These are phyloP conservation scores for Emergomyces orientalis DNA, from an alignment of 2,329 filamentous ascomycete species.

Conservation along the genomic window DNA sequence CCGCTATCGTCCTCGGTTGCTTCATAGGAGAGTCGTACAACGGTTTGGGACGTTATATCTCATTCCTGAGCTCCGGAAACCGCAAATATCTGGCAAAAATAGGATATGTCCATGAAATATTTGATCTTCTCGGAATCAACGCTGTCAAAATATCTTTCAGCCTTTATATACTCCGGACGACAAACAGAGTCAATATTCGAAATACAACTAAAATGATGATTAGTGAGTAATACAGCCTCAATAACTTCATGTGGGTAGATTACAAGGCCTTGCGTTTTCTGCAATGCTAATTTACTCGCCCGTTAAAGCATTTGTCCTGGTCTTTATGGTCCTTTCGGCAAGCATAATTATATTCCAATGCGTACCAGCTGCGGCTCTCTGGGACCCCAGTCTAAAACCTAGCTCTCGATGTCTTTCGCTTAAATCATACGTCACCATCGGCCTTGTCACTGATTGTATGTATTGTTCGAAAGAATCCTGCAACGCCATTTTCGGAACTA, in stretches of 20 bases:
- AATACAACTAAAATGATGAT: constrained; percentile 36
- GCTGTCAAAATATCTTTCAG: constrained; percentile 42
- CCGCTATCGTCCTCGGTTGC: constrained; percentile 27
- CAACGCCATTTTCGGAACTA: background rate
- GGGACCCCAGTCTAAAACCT: constrained; percentile 32
- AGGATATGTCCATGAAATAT: constrained; percentile 40
- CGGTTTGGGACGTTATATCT: constrained; percentile 41
- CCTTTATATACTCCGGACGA: constrained; percentile 39
- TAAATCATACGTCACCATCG: constrained; percentile 35
- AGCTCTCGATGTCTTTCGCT: constrained; percentile 37
- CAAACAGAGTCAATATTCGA: constrained; percentile 33
- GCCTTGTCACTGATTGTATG: constrained; percentile 37
- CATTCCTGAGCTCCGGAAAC: constrained; percentile 28
- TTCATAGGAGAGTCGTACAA: constrained; percentile 38
- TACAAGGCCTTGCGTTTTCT: background rate
- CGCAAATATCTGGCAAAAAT: constrained; percentile 33
- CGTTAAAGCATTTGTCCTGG: constrained; percentile 33
- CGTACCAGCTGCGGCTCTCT: constrained; percentile 37
- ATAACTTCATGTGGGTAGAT: background rate
- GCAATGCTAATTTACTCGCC: background rate
- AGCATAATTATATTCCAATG: constrained; percentile 44
- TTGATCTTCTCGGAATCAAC: constrained; percentile 39
- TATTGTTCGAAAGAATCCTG: background rate
- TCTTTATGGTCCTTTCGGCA: constrained; percentile 36
- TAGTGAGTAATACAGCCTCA: constrained; percentile 16